A percentile compares a stretch with the other conserved stretches of the same genome.
These are phyloP conservation scores for Geranium rotundifolium DNA, from an alignment of 345 rosid genomes.

Conservation along the genomic window DNA sequence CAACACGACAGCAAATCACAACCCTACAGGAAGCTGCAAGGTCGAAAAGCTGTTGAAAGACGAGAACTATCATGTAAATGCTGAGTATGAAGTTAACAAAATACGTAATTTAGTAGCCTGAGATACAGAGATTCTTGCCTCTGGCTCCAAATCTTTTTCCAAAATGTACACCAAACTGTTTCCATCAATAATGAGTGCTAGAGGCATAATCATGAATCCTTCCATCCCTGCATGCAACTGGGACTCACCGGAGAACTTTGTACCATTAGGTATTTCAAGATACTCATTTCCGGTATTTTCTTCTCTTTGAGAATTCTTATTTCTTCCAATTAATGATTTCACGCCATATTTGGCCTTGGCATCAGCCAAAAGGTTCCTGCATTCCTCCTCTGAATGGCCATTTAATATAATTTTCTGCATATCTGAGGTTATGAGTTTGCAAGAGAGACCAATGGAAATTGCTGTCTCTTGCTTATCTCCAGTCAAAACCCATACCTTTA, in stretches of 20 bases:
- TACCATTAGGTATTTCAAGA: slow-evolving; percentile 20
- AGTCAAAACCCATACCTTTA: slow-evolving; percentile 74
- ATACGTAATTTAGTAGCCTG: background rate
- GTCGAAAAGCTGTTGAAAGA: slow-evolving; percentile 52
- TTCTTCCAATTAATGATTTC: slow-evolving; percentile 21
- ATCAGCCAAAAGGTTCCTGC: slow-evolving; percentile 52
- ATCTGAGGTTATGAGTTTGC: slow-evolving; percentile 51
- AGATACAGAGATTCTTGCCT: slow-evolving; percentile 21
- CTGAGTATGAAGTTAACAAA: background rate
- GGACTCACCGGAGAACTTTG: slow-evolving; percentile 14
- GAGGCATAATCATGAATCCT: slow-evolving; percentile 20
- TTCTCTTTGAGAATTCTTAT: background rate
- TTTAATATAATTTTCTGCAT: slow-evolving; percentile 63
- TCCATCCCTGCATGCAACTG: slow-evolving; percentile 16
- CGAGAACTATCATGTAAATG: slow-evolving; percentile 1
- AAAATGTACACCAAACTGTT: slow-evolving; percentile 72
- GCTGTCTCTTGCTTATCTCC: slow-evolving; percentile 86
- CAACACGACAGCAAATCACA: slow-evolving; percentile 84
- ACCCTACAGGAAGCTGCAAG: slow-evolving; percentile 61
- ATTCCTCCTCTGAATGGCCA: slow-evolving; percentile 56
- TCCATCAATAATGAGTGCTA: slow-evolving; percentile 67
- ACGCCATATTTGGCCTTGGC: slow-evolving; percentile 44
- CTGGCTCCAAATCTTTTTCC: slow-evolving; percentile 62
- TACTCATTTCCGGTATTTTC: background rate
- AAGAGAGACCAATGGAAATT: slow-evolving; percentile 69